Percentiles rank a stretch among this genome's conserved stretches.
Conservation (phyloP, 108 stramenopile genomes). For the Conticribra guillardii region DNA sequence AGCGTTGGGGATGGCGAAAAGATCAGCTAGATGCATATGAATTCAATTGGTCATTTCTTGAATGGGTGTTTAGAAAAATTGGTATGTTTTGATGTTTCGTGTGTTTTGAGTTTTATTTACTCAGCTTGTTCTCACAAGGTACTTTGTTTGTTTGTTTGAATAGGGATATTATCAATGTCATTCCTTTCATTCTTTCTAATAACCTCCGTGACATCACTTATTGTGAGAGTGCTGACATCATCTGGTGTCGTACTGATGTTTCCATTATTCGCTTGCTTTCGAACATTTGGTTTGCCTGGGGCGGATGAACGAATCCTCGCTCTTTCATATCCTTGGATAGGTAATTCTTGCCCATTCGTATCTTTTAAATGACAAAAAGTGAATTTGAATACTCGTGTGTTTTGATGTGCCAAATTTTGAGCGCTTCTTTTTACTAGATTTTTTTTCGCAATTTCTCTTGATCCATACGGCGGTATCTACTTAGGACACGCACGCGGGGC, state of each 20-base stretch:
- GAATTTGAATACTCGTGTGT: no score
- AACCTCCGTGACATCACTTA: conserved; percentile 67
- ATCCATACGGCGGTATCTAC: no score
- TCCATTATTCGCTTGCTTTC: conserved; percentile 57
- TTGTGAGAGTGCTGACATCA: conserved; percentile 69
- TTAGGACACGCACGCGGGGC: conserved; percentile 40
- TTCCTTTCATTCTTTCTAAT: conserved; percentile 66
- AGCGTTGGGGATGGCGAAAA: conserved; percentile 60
- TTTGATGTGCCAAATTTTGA: no score
- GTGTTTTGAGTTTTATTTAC: background rate
- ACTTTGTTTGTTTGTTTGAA: background rate
- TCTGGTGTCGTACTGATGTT: conserved; percentile 75
- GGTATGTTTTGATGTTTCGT: conserved; percentile 12
- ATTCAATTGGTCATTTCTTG: conserved; percentile 5
- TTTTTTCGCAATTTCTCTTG: no score
- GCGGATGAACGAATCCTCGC: conserved; percentile 60
- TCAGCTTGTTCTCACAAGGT: background rate
- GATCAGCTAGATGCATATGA: conserved; percentile 50
- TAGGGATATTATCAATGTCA: conserved; percentile 47
- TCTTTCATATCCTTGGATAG: conserved; percentile 77
- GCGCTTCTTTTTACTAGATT: no score
- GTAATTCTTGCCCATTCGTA: no score
- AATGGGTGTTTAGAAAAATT: conserved; percentile 39
- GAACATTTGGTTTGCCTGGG: conserved; percentile 53
- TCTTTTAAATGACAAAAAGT: no score